Percentiles rank a stretch among this genome's conserved stretches.
Evolutionary conservation across 805 yeast genomes (phyloP).

Genomic region (Kazachstania martiniae): DNA sequence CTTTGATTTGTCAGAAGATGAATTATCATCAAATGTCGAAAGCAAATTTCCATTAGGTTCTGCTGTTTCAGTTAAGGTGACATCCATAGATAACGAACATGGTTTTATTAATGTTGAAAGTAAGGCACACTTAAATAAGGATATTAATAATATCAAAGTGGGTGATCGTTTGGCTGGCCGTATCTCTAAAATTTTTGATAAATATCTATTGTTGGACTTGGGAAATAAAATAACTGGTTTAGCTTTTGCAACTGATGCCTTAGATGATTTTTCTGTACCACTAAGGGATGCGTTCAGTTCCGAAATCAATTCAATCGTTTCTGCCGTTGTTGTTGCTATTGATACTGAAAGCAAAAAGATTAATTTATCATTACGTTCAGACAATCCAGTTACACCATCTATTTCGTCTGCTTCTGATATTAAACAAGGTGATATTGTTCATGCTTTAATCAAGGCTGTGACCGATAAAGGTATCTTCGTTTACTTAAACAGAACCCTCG

Average conservation of each 20-base stretch:
- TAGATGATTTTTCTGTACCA: constrained; percentile 50
- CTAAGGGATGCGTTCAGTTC: constrained; percentile 38
- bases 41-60: constrained; percentile 61
- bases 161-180: constrained; percentile 53
- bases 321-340: constrained; percentile 41
- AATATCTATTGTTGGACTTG: constrained; percentile 55
- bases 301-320: constrained; percentile 37
- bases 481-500: constrained; percentile 55
- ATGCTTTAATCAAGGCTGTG: constrained; percentile 71
- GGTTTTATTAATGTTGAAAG: constrained; percentile 40
- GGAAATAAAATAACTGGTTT: constrained; percentile 47
- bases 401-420: constrained; percentile 43
- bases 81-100: constrained; percentile 42
- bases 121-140: constrained; percentile 33
- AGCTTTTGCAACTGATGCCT: constrained; percentile 66
- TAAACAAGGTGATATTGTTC: constrained; percentile 58
- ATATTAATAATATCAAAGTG: constrained; percentile 38
- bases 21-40: constrained; percentile 36
- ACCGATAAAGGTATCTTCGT: constrained; percentile 72
- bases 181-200: constrained; percentile 46
- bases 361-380: constrained; percentile 51
- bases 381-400: constrained; percentile 37
- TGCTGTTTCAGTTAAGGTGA: constrained; percentile 50
- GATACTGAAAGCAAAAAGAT: constrained; percentile 37
- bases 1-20: constrained; percentile 50